phyloP scores from a whole-genome alignment of 2,329 filamentous ascomycete genomes.

The Sarocladium oryzae region DNA sequence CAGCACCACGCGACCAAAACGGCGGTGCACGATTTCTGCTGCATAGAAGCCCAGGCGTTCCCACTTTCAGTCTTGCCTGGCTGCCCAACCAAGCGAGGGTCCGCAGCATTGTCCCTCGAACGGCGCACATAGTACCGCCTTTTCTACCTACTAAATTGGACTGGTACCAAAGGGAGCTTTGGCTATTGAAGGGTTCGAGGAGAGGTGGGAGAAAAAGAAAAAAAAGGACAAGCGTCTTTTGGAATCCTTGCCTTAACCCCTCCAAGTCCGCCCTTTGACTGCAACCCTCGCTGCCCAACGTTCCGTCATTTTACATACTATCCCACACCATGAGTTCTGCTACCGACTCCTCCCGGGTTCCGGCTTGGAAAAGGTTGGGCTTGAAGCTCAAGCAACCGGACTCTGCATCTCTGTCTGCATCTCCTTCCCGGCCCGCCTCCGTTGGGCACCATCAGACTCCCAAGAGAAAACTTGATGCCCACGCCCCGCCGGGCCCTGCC shows the following conservation, averaged over 20 bases:
- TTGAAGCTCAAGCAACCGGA: slow-evolving; percentile 49
- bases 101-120: slow-evolving; percentile 5
- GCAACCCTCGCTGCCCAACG: slow-evolving; percentile 11
- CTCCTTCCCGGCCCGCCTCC: slow-evolving; percentile 18
- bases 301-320: neutral
- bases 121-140: neutral
- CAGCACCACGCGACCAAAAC: slow-evolving; percentile 5
- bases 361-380: slow-evolving; percentile 57
- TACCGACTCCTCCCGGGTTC: slow-evolving; percentile 38
- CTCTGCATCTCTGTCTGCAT: slow-evolving; percentile 23
- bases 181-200: neutral
- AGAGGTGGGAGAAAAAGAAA: too few species aligned
- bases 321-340: slow-evolving; percentile 34
- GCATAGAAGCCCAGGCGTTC: slow-evolving; percentile 6
- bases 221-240: neutral
- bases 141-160: neutral
- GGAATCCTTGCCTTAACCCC: neutral
- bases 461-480: slow-evolving; percentile 35
- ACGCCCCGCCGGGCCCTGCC: slow-evolving; percentile 24
- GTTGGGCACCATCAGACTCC: slow-evolving; percentile 29
- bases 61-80: slow-evolving; percentile 2
- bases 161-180: neutral
- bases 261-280: neutral
- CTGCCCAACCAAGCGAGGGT: slow-evolving; percentile 6
- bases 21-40: slow-evolving; percentile 5